These are phyloP conservation scores for Colletotrichum caudatum DNA, from an alignment of 2,329 filamentous ascomycete species.

Conservation along the genomic window DNA sequence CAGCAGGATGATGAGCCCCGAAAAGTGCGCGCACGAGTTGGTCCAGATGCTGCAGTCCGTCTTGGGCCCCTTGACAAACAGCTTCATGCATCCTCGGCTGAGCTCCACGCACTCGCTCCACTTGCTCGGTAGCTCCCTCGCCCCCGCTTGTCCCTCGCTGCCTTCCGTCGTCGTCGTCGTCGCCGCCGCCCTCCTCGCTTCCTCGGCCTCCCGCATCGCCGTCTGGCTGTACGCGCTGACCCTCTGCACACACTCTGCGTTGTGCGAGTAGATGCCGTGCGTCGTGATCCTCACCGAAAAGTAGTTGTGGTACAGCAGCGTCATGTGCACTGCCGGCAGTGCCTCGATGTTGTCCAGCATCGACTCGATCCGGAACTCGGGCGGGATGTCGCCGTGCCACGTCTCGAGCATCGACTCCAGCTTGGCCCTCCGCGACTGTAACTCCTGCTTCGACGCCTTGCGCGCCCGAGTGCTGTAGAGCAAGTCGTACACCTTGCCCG, in stretches of 20 bases:
- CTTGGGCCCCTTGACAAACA: conserved; percentile 48
- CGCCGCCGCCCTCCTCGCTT: not conserved
- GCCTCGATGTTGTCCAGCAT: conserved; percentile 44
- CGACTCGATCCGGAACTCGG: conserved; percentile 51
- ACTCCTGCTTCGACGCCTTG: conserved; percentile 48
- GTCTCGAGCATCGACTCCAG: conserved; percentile 51
- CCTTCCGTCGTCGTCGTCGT: conserved; percentile 27
- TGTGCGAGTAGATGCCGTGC: conserved; percentile 55
- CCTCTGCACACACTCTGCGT: conserved; percentile 53
- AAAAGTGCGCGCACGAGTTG: conserved; percentile 48
- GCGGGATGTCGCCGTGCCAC: conserved; percentile 53
- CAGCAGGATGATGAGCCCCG: conserved; percentile 51
- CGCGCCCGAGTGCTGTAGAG: conserved; percentile 47
- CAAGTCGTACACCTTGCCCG: conserved; percentile 57
- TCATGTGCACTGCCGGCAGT: conserved; percentile 50
- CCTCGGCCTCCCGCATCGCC: conserved; percentile 45
- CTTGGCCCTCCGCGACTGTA: conserved; percentile 47
- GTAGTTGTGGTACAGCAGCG: conserved; percentile 54
- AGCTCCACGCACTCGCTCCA: conserved; percentile 52
- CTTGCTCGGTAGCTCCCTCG: conserved; percentile 45
- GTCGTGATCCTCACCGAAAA: conserved; percentile 52
- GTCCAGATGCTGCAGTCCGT: conserved; percentile 51
- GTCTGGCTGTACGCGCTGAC: conserved; percentile 48
- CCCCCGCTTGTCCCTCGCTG: conserved; percentile 6
- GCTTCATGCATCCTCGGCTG: conserved; percentile 51